Evolutionary conservation across 1,139 yeast genomes (phyloP).

Genomic region (Blastobotrys capitulatus): DNA sequence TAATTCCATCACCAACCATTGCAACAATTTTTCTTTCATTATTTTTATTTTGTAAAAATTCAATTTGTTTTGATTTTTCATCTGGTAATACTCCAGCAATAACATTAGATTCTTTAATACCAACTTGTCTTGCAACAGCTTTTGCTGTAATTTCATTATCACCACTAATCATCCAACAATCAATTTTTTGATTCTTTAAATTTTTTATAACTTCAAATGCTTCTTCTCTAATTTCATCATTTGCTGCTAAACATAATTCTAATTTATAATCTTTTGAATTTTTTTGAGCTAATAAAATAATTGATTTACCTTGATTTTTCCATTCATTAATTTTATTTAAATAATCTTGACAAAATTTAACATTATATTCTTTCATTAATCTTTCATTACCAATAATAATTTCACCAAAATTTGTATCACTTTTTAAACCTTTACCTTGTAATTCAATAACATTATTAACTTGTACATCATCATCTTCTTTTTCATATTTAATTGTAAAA

Average conservation of each 20-base stretch:
- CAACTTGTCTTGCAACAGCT: slow-evolving; percentile 61
- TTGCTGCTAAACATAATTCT: slow-evolving; percentile 48
- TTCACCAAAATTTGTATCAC: slow-evolving; percentile 32
- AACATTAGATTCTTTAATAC: slow-evolving; percentile 49
- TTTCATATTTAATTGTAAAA: slow-evolving; percentile 41
- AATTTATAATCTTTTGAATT: slow-evolving; percentile 39
- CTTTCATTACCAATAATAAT: slow-evolving; percentile 62
- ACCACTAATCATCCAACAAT: slow-evolving; percentile 70
- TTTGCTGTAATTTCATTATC: slow-evolving; percentile 64
- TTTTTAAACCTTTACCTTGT: slow-evolving; percentile 56
- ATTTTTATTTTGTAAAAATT: slow-evolving; percentile 42
- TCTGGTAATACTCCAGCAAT: slow-evolving; percentile 70
- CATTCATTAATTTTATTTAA: slow-evolving; percentile 41
- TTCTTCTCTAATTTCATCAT: slow-evolving; percentile 63
- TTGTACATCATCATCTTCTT: slow-evolving; percentile 11
- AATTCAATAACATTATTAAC: slow-evolving; percentile 34
- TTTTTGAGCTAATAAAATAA: slow-evolving; percentile 49
- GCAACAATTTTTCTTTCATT: slow-evolving; percentile 36
- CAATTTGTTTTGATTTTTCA: slow-evolving; percentile 58
- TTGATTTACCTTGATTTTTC: slow-evolving; percentile 61
- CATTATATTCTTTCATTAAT: slow-evolving; percentile 43
- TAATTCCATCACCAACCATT: slow-evolving; percentile 93
- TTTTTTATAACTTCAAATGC: slow-evolving; percentile 47
- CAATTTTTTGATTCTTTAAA: slow-evolving; percentile 42
- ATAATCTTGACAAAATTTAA: slow-evolving; percentile 29